Evolutionary conservation across 2,329 filamentous ascomycete genomes (phyloP).

Genomic region (Trichoderma oligosporum): DNA sequence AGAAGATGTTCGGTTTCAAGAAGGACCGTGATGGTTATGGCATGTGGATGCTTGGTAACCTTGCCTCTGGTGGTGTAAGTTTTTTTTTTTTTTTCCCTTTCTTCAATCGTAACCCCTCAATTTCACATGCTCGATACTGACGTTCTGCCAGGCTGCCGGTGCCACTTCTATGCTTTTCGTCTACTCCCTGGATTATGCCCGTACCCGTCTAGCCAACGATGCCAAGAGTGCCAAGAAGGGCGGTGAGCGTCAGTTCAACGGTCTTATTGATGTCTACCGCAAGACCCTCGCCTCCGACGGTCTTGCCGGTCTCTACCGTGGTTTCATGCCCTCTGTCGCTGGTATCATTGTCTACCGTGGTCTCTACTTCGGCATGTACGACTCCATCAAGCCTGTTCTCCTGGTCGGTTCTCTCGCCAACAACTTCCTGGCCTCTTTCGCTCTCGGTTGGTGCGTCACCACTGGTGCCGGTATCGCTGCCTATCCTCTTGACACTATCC

Average conservation of each 20-base stretch:
- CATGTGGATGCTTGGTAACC: conserved; percentile 99
- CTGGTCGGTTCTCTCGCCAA: conserved; percentile 86
- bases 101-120: background rate
- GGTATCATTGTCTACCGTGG: conserved; percentile 99
- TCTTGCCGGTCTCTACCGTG: conserved; percentile 99
- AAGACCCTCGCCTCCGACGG: conserved; percentile 99
- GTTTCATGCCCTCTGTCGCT: conserved; percentile 98
- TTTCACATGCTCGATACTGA: background rate
- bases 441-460: conserved; percentile 98
- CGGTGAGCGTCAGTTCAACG: conserved; percentile 99
- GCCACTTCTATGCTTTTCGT: conserved; percentile 99
- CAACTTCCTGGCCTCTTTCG: conserved; percentile 99
- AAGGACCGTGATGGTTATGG: conserved; percentile 98
- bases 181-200: conserved; percentile 99
- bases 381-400: conserved; percentile 99
- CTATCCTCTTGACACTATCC: conserved; percentile 99
- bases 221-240: conserved; percentile 96
- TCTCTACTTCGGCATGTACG: conserved; percentile 99
- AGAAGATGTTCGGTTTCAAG: conserved; percentile 99
- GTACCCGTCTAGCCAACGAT: conserved; percentile 99
- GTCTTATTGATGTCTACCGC: conserved; percentile 98
- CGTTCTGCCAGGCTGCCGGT: conserved; percentile 72
- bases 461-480: conserved; percentile 99
- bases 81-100: conserved; percentile 1
- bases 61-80: conserved; percentile 98